Conservation (phyloP, 805 yeast species). For the Cyberlindnera americana region DNA sequence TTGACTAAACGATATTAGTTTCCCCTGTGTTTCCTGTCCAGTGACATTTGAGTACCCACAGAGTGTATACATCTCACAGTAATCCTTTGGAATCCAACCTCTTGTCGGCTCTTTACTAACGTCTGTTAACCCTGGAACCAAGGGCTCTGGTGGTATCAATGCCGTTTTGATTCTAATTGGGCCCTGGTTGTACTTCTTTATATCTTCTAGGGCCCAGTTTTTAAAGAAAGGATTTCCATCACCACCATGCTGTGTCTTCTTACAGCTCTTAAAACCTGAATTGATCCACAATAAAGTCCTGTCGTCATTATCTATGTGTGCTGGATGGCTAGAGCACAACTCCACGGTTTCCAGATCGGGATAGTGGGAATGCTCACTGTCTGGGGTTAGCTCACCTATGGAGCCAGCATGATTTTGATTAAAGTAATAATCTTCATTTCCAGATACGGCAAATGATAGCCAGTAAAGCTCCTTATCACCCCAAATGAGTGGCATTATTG, state of each 20-base stretch:
- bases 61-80: conserved; percentile 24
- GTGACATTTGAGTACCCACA: conserved; percentile 41
- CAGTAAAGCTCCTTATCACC: conserved; percentile 39
- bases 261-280: conserved; percentile 51
- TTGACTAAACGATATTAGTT: conserved; percentile 3
- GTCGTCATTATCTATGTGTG: conserved; percentile 41
- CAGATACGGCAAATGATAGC: conserved; percentile 29
- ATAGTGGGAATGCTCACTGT: conserved; percentile 5
- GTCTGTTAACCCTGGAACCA: not conserved
- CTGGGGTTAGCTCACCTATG: conserved; percentile 16
- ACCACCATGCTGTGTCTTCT: conserved; percentile 6
- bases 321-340: conserved; percentile 57
- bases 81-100: conserved; percentile 44
- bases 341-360: conserved; percentile 17
- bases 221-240: conserved; percentile 24
- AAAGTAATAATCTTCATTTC: conserved; percentile 16
- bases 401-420: conserved; percentile 17
- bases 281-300: conserved; percentile 48
- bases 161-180: conserved; percentile 41
- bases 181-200: conserved; percentile 28
- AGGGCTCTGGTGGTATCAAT: conserved; percentile 44
- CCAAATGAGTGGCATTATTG: conserved; percentile 26
- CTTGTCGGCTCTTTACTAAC: not conserved
- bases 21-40: conserved; percentile 1
- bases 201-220: not conserved